Conservation (phyloP, 2,329 filamentous ascomycete genomes). For the Ophiocordyceps camponoti-rufipedis region DNA sequence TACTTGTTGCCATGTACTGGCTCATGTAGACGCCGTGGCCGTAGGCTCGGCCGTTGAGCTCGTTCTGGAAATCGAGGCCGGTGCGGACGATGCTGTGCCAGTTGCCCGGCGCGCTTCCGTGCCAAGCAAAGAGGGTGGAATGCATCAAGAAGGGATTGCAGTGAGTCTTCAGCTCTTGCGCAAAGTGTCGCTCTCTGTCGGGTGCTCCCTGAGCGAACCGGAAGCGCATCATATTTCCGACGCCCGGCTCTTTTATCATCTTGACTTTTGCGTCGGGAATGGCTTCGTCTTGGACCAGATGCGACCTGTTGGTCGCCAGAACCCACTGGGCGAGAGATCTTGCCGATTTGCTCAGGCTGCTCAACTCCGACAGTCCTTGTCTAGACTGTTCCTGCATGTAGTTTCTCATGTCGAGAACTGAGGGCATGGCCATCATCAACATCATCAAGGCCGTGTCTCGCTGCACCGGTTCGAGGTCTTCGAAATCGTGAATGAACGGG, state of each 20-base stretch:
- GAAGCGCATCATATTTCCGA: conserved; percentile 45
- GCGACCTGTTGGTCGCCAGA: conserved; percentile 74
- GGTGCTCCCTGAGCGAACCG: conserved; percentile 76
- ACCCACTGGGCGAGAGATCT: conserved; percentile 67
- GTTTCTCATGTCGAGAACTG: conserved; percentile 36
- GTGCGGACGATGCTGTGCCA: conserved; percentile 84
- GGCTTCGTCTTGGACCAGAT: conserved; percentile 44
- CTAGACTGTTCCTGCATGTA: conserved; percentile 24
- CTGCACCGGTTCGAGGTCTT: conserved; percentile 3
- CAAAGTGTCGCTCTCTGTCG: conserved; percentile 67
- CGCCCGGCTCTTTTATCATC: no score
- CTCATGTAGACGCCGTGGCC: conserved; percentile 78
- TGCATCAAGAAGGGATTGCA: background rate
- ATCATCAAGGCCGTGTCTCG: conserved; percentile 17
- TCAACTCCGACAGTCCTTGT: conserved; percentile 21
- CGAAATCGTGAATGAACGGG: conserved; percentile 8
- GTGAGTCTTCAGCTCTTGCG: conserved; percentile 33
- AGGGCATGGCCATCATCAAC: conserved; percentile 39
- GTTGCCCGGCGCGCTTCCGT: conserved; percentile 58
- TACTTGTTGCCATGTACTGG: conserved; percentile 12
- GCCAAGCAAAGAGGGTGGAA: conserved; percentile 64
- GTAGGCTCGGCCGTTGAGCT: conserved; percentile 46
- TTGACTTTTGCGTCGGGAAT: background rate
- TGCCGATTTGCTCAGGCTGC: conserved; percentile 44
- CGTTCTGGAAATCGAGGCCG: conserved; percentile 54